phyloP scores from a whole-genome alignment of 768 basidiomycete species.

The Kwoniella heveanensis region DNA sequence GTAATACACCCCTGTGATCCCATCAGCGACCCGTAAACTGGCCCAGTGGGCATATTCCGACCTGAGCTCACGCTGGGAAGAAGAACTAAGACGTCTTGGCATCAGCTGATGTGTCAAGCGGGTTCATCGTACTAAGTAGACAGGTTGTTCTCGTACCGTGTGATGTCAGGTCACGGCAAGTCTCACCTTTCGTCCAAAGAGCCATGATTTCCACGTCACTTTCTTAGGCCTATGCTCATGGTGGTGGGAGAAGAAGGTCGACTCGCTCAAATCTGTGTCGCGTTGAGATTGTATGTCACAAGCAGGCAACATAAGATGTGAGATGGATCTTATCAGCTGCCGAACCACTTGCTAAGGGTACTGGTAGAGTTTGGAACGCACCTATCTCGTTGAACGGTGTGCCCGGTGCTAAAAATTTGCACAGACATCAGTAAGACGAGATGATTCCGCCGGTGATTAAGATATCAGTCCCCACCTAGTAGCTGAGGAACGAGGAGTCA shows the following conservation, averaged over 20 bases:
- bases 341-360: too few species aligned
- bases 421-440: not conserved
- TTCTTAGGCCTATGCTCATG: conserved; percentile 12
- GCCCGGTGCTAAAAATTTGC: conserved; percentile 54
- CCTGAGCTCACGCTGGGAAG: conserved; percentile 38
- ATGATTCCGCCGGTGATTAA: too few species aligned
- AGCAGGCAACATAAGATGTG: not conserved
- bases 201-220: conserved; percentile 41
- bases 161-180: not conserved
- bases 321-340: too few species aligned
- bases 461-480: conserved; percentile 27
- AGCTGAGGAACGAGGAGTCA: conserved; percentile 25
- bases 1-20: conserved; percentile 38
- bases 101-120: too few species aligned
- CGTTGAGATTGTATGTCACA: not conserved
- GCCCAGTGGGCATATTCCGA: not conserved
- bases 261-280: conserved; percentile 39
- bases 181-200: conserved; percentile 50
- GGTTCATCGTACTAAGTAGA: too few species aligned
- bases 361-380: too few species aligned
- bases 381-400: conserved; percentile 53
- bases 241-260: conserved; percentile 34
- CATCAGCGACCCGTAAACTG: too few species aligned
- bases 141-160: too few species aligned
- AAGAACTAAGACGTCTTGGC: conserved; percentile 33